Evolutionary conservation across 176 grass and related monocot genomes (phyloP), one percentile per base, ranked within the genome.

Genomic region (Eragrostis nindensis): DNA sequence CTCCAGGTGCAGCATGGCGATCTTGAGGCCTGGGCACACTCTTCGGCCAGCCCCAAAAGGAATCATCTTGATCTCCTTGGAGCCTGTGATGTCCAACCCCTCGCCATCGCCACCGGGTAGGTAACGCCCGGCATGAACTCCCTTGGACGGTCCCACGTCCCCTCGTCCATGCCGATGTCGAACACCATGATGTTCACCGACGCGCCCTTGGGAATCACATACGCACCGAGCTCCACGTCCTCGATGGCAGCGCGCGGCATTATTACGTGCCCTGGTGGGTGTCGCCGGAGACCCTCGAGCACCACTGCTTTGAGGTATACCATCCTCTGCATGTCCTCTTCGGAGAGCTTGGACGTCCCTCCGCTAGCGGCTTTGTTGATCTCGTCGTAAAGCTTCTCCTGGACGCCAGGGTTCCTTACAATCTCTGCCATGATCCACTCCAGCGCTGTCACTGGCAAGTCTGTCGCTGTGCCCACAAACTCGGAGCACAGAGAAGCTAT

Each of bases 91-190:
- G 61, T 91, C 89, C 30, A 87, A 65, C 17, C 29, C 66, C 11
- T 70, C 75, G 42, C 89, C 85, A 10, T 77, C 70, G 21, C 85
- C 89, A 1, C 74, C 84, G 14, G 68, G 61, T 70, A 91, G 13
- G 66, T 87, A 91, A 38, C 89, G 79, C 75, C 89, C 12, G 89
- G 89, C 81, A 50, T 1, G 70, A 91, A 91, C 50, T 91, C 85
- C 38, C 32, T 72, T 15, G 89, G 80, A 3, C 75, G 78, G 29
- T 87, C 71, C 89, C 89, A 91, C 32, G 48, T 76, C 36, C 18
- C 24, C 63, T 73, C 66, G 54, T 85, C 81, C 79, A 41, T 49
- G 32, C 80, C 81, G 45, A 91, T 87, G 12, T 77, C 70, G 11
- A 44, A 46, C 50, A 89, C 82, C 75, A 62, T 45, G 52, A 89